A percentile compares a stretch with the other conserved stretches of the same genome.
Evolutionary conservation across 306 rosid species (phyloP).

Genomic region (Cucumis melo): DNA sequence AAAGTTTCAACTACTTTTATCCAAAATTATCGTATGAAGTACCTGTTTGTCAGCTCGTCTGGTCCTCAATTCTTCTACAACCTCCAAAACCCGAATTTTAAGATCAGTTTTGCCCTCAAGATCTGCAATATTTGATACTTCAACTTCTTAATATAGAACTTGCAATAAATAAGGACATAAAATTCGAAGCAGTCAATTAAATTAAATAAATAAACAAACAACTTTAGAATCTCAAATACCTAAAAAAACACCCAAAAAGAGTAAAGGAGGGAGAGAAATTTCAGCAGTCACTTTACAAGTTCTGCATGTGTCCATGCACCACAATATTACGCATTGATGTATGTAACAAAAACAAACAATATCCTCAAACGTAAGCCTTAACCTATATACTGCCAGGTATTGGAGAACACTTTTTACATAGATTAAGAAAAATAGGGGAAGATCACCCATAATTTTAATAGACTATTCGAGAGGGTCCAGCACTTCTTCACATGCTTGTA

Average conservation of each 20-base stretch:
- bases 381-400: neutral
- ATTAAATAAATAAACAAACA: neutral
- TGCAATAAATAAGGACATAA: neutral
- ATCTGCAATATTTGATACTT: slow-evolving; percentile 33
- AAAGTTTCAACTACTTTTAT: neutral
- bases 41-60: slow-evolving; percentile 96
- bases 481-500: neutral
- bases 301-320: neutral
- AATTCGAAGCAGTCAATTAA: neutral
- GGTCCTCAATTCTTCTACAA: slow-evolving; percentile 85
- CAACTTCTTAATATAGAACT: neutral
- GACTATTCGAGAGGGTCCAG: neutral
- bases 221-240: neutral
- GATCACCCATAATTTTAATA: neutral
- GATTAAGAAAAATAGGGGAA: neutral
- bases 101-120: slow-evolving; percentile 94
- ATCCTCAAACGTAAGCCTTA: neutral
- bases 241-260: neutral
- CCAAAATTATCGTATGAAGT: neutral
- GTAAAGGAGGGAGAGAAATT: neutral
- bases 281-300: neutral
- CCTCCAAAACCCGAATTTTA: slow-evolving; percentile 80
- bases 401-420: neutral
- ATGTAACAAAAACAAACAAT: neutral
- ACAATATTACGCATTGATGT: neutral